Percentiles rank a stretch among this genome's conserved stretches.
These are phyloP conservation scores for Cicer chorassanicum DNA, from an alignment of 306 rosid genomes.

Conservation along the genomic window DNA sequence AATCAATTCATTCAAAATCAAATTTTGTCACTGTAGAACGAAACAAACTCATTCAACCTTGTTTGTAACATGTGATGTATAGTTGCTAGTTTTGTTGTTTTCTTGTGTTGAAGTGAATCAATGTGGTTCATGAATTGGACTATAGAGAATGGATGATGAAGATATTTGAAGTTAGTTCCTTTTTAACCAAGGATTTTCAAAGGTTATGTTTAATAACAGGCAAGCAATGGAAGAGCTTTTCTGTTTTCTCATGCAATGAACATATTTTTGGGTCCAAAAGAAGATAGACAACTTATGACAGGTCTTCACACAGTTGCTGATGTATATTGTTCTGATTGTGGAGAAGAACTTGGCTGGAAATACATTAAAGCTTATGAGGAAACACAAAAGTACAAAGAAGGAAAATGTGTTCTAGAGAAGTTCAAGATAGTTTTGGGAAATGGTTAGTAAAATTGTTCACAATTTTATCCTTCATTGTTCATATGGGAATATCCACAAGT, in stretches of 20 bases:
- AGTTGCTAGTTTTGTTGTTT: not conserved
- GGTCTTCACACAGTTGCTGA: slow-evolving; percentile 72
- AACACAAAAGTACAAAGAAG: slow-evolving; percentile 75
- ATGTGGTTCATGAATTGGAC: slow-evolving; percentile 10
- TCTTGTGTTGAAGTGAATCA: not conserved
- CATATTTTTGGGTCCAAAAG: slow-evolving; percentile 54
- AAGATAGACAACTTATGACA: slow-evolving; percentile 58
- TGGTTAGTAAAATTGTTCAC: slow-evolving; percentile 41
- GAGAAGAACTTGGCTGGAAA: slow-evolving; percentile 71
- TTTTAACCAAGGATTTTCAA: slow-evolving; percentile 28
- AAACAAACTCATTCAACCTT: slow-evolving; percentile 6
- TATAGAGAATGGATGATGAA: slow-evolving; percentile 1
- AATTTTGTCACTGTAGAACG: too few species aligned
- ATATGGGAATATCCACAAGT: not conserved
- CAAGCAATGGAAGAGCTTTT: slow-evolving; percentile 70
- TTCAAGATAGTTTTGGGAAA: slow-evolving; percentile 60
- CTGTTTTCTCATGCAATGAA: slow-evolving; percentile 68
- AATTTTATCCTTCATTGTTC: slow-evolving; percentile 40
- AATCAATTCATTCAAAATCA: too few species aligned
- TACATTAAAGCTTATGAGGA: slow-evolving; percentile 63
- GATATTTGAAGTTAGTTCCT: slow-evolving; percentile 6
- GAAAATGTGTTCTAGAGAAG: slow-evolving; percentile 66
- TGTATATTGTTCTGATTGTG: slow-evolving; percentile 66
- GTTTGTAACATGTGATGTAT: not conserved
- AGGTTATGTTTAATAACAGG: slow-evolving; percentile 51